Evolutionary conservation across 805 yeast species (phyloP).

Genomic region (Kregervanrija delftensis): DNA sequence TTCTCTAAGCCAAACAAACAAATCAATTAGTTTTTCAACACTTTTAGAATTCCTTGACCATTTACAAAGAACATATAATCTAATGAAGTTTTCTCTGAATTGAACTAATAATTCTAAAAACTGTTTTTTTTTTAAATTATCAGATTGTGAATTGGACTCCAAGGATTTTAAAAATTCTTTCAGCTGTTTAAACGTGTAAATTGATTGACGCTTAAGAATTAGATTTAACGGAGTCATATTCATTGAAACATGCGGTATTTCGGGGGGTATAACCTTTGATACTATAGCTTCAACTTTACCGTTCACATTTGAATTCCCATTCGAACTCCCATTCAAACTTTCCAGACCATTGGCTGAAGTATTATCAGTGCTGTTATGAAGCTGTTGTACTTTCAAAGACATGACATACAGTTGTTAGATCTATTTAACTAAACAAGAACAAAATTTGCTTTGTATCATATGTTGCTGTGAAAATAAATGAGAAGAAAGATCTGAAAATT

Average conservation of each 20-base stretch:
- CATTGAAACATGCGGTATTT: conserved; percentile 62
- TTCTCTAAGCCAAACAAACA: conserved; percentile 79
- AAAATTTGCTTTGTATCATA: too few species aligned
- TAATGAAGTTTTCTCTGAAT: conserved; percentile 76
- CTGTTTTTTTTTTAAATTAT: conserved; percentile 56
- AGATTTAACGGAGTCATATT: conserved; percentile 61
- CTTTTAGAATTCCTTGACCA: conserved; percentile 78
- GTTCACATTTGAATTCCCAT: not conserved
- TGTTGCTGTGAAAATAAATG: too few species aligned
- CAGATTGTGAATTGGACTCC: conserved; percentile 44
- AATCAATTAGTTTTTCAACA: conserved; percentile 71
- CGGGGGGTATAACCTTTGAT: conserved; percentile 14
- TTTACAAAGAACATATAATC: conserved; percentile 77
- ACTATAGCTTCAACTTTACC: not conserved
- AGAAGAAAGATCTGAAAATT: too few species aligned
- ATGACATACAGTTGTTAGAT: too few species aligned
- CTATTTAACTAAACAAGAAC: too few species aligned
- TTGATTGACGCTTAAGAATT: conserved; percentile 53
- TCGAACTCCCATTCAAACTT: too few species aligned
- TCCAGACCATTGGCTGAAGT: too few species aligned
- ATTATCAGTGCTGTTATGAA: too few species aligned
- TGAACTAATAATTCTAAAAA: conserved; percentile 63
- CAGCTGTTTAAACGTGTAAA: conserved; percentile 57
- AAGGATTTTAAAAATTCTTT: conserved; percentile 54
- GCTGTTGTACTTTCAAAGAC: too few species aligned